Evolutionary conservation across 2,329 filamentous ascomycete species (phyloP), one percentile per base, ranked within the genome.

Genomic region (Didymella pinodella): DNA sequence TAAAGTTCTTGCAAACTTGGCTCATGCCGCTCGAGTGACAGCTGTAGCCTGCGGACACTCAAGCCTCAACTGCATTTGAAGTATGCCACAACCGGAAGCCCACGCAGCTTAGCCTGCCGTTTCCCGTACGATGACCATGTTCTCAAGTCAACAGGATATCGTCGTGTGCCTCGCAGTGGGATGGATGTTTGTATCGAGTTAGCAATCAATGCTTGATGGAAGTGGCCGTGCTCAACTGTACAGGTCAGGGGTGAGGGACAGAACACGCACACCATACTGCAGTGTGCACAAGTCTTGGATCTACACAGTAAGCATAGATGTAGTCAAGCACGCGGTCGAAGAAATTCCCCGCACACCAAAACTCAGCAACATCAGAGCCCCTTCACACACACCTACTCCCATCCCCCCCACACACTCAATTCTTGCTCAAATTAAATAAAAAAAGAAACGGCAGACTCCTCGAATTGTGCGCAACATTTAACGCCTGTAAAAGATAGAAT

Each of bases 151-250:
- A 41, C 6, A 3, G 38, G 16, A 43, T 6, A 43, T 36, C 20
- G 40, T 22, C 8, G 31, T 22, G 38, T 53, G 41, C 50, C 25
- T 53, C 20, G 14, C 32, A 18, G 20, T 28, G 40, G 26, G 12
- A 38, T 31, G 31, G 22, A 49, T 46, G 50, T 50, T 45, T 41
- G 31, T 14, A 40, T 53, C 44, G 20, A 46, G 26, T 54, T 46
- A 40, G 20, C 32, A 54, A 40, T 47, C 26, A 40, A 32, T 49
- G 56, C 56, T 41, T 31, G 16, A 25, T 18, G 25, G 29, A 44
- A 32, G 56, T 46, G 56, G 50, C 56, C 46, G 46, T 59, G 56
- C 50, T 48, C 20, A 34, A 26, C 7, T 40, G 12, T n/a, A 40
- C 36, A 40, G 36, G 12, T 41, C 32, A 49, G 55, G 55, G 38